Conservation (phyloP, 2,329 filamentous ascomycete species). For the Coniochaeta ligniaria region DNA sequence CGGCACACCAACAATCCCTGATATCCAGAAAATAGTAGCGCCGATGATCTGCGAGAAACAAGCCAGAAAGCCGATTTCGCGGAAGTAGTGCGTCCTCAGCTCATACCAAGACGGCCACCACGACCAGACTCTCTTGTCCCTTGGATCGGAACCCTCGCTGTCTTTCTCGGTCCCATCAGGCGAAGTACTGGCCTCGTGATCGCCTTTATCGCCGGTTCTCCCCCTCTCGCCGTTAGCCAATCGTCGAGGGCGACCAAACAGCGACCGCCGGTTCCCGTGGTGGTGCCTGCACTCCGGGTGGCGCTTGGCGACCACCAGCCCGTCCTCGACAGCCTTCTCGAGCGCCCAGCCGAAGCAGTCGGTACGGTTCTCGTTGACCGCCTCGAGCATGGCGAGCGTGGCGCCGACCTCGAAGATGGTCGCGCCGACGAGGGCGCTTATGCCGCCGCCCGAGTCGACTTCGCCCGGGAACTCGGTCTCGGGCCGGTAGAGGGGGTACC, state of each 20-base stretch:
- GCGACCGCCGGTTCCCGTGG: slow-evolving; percentile 6
- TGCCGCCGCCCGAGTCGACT: slow-evolving; percentile 45
- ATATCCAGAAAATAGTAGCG: slow-evolving; percentile 58
- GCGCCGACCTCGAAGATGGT: slow-evolving; percentile 60
- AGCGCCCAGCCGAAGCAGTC: slow-evolving; percentile 66
- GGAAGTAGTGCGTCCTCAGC: slow-evolving; percentile 51
- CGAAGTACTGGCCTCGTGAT: background rate
- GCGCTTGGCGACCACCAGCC: background rate
- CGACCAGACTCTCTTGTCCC: slow-evolving; percentile 33
- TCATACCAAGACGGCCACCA: slow-evolving; percentile 55
- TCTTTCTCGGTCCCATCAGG: background rate
- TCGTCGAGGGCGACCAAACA: background rate
- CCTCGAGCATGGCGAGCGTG: slow-evolving; percentile 57
- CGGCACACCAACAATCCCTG: slow-evolving; percentile 53
- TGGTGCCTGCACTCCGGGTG: slow-evolving; percentile 12
- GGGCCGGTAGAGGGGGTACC: slow-evolving; percentile 49
- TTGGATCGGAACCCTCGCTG: background rate
- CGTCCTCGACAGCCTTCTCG: slow-evolving; percentile 36
- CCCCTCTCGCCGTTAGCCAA: background rate
- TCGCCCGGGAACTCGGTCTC: slow-evolving; percentile 47
- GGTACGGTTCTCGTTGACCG: slow-evolving; percentile 57
- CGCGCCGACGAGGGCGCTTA: slow-evolving; percentile 60
- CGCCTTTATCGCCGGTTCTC: background rate
- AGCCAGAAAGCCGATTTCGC: slow-evolving; percentile 56
- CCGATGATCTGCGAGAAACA: slow-evolving; percentile 48